Evolutionary conservation across 768 basidiomycete species (phyloP).

Genomic region (Kwoniella sp.): DNA sequence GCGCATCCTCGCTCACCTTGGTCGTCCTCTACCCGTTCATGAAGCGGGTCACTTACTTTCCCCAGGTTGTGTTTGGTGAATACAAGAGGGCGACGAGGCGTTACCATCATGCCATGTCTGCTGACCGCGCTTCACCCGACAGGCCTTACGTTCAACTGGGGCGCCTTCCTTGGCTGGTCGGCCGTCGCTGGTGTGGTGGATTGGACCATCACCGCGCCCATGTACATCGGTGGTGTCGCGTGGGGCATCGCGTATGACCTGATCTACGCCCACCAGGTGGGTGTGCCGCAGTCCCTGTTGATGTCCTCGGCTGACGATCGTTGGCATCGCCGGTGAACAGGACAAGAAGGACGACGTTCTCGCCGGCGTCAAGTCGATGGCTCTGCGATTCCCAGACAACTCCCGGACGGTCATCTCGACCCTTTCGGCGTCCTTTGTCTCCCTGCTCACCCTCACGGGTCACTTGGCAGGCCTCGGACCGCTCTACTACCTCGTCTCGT

Average conservation of each 20-base stretch:
- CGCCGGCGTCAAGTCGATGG: constrained; percentile 88
- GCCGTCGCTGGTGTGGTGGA: constrained; percentile 76
- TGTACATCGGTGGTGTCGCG: constrained; percentile 81
- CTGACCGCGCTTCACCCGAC: too few relatives aligned
- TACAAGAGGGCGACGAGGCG: too few relatives aligned
- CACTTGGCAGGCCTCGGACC: constrained; percentile 69
- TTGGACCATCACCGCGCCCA: constrained; percentile 76
- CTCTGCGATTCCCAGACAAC: constrained; percentile 72
- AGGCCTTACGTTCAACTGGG: constrained; percentile 98
- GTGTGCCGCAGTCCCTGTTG: constrained; percentile 10
- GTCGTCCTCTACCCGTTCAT: constrained; percentile 90
- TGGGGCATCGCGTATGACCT: constrained; percentile 98
- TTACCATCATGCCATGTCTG: too few relatives aligned
- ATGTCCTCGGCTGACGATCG: background rate
- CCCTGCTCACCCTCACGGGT: constrained; percentile 72
- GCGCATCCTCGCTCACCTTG: constrained; percentile 81
- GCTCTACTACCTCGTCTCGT: constrained; percentile 71
- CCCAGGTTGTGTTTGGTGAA: constrained; percentile 87
- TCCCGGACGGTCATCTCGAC: constrained; percentile 70
- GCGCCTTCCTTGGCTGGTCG: constrained; percentile 90
- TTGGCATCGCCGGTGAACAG: constrained; percentile 51
- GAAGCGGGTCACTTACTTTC: constrained; percentile 97
- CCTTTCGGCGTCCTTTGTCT: constrained; percentile 69
- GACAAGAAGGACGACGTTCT: constrained; percentile 87
- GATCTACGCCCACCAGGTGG: constrained; percentile 93